Evolutionary conservation across 768 basidiomycete genomes (phyloP).

Genomic region (Boletus subcaerulescens): DNA sequence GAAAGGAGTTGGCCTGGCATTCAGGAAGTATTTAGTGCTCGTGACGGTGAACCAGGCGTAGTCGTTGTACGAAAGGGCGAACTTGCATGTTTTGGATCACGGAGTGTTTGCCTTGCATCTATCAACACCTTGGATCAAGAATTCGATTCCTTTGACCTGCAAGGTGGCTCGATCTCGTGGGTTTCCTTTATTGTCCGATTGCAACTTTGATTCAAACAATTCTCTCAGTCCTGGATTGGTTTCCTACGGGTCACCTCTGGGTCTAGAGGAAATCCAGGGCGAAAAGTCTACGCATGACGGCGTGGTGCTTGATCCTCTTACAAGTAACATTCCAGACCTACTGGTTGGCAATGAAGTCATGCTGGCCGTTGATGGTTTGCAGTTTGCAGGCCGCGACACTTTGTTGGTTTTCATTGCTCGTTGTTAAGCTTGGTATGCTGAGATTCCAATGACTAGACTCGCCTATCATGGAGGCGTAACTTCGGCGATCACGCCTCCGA

Average conservation of each 20-base stretch:
- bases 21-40: constrained; percentile 19
- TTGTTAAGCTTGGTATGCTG: background rate
- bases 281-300: constrained; percentile 60
- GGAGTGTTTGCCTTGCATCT: constrained; percentile 23
- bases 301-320: constrained; percentile 44
- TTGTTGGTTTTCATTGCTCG: constrained; percentile 38
- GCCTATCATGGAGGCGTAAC: constrained; percentile 68
- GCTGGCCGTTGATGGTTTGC: constrained; percentile 70
- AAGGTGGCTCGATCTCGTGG: constrained; percentile 60
- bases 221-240: constrained; percentile 45
- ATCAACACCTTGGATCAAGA: constrained; percentile 14
- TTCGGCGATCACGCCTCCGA: constrained; percentile 55
- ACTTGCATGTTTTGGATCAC: constrained; percentile 49
- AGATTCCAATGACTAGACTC: constrained; percentile 42
- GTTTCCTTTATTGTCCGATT: constrained; percentile 18
- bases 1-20: constrained; percentile 31
- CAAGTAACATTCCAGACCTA: constrained; percentile 33
- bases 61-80: constrained; percentile 54
- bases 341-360: constrained; percentile 39
- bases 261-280: constrained; percentile 52
- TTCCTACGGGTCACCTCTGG: constrained; percentile 43
- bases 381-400: constrained; percentile 58
- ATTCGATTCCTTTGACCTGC: constrained; percentile 50
- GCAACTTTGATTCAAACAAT: background rate
- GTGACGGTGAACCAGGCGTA: constrained; percentile 27